Conservation (phyloP, 148 eudicot species). For the Arctostaphylos glauca region DNA sequence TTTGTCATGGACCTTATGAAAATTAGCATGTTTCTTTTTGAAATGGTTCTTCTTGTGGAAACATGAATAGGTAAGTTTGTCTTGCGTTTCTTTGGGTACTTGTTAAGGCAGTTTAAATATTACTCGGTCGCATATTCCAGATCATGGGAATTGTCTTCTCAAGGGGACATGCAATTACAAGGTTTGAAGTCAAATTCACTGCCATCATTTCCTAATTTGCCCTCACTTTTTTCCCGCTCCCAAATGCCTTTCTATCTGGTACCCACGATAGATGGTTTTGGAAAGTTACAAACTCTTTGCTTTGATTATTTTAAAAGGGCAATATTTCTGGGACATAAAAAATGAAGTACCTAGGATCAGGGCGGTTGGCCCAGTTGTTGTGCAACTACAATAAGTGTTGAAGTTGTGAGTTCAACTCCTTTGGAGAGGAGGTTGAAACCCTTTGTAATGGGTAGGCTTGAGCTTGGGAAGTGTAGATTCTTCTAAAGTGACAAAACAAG, state of each 20-base stretch:
- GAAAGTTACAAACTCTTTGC: neutral
- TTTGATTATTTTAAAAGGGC: neutral
- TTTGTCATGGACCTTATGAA: neutral
- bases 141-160: neutral
- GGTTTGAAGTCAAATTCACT: neutral
- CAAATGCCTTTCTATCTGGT: neutral
- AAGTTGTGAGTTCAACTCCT: neutral
- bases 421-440: constrained; percentile 2
- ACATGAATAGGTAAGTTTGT: neutral
- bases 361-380: neutral
- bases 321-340: neutral
- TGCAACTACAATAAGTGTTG: neutral
- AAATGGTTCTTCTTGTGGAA: constrained; percentile 7
- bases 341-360: neutral
- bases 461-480: neutral
- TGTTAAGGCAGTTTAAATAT: neutral
- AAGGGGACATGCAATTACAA: neutral
- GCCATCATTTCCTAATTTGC: neutral
- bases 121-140: neutral
- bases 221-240: neutral
- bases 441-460: neutral
- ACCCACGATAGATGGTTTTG: neutral
- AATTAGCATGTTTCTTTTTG: constrained; percentile 3
- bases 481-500: neutral
- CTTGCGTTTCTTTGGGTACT: neutral